Evolutionary conservation across 1,284 basidiomycete genomes (phyloP).

Genomic region (Pisolithus thermaeus): DNA sequence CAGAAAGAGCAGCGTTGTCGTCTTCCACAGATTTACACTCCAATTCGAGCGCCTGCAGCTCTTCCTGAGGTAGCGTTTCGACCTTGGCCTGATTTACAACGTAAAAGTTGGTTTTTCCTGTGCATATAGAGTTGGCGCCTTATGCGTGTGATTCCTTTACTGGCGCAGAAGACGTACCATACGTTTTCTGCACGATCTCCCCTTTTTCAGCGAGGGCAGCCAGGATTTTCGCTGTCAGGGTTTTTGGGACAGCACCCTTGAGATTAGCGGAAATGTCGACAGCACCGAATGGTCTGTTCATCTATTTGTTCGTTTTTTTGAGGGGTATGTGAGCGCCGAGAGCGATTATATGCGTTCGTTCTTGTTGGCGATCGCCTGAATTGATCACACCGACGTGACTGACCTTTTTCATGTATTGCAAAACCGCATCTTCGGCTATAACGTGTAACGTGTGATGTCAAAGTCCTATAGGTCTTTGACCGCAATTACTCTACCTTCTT

Average conservation of each 20-base stretch:
- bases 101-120: conserved; percentile 81
- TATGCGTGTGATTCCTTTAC: background rate
- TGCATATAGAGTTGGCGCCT: conserved; percentile 1
- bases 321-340: background rate
- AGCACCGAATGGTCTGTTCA: conserved; percentile 72
- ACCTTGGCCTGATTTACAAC: conserved; percentile 70
- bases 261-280: conserved; percentile 86
- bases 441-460: background rate
- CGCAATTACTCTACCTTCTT: conserved; percentile 44
- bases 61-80: conserved; percentile 51
- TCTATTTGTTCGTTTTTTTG: conserved; percentile 34
- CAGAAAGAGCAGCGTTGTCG: conserved; percentile 47
- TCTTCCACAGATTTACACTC: conserved; percentile 56
- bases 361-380: background rate
- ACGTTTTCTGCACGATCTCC: conserved; percentile 67
- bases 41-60: conserved; percentile 50
- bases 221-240: conserved; percentile 78
- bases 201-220: conserved; percentile 72
- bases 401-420: conserved; percentile 71
- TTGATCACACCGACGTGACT: background rate
- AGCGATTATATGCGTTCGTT: conserved; percentile 2
- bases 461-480: background rate
- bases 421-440: conserved; percentile 63
- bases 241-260: conserved; percentile 78
- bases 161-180: conserved; percentile 46